Percentiles rank a stretch among this genome's conserved stretches.
These are phyloP conservation scores for Fusarium pseudoanthophilum DNA, from an alignment of 2,329 filamentous ascomycete species.

Conservation along the genomic window DNA sequence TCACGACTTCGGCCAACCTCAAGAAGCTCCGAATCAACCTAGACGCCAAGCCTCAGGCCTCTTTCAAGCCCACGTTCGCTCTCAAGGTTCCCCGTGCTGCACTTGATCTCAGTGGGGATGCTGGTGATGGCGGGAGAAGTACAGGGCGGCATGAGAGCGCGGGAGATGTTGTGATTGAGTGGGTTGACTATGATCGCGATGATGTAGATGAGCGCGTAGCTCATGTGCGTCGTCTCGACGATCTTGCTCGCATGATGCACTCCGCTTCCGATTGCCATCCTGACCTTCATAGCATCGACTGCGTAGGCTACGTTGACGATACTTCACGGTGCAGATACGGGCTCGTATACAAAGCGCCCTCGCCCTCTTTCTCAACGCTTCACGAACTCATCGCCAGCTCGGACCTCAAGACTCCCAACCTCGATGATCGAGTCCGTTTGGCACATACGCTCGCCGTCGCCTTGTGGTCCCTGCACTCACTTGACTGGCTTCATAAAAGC, in stretches of 20 bases:
- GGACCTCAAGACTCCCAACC: slow-evolving; percentile 57
- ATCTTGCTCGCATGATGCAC: slow-evolving; percentile 60
- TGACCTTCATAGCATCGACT: slow-evolving; percentile 60
- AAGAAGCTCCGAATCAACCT: slow-evolving; percentile 61
- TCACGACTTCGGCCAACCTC: slow-evolving; percentile 56
- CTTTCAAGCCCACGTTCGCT: slow-evolving; percentile 56
- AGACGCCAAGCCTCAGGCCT: slow-evolving; percentile 53
- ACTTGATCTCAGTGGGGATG: slow-evolving; percentile 40
- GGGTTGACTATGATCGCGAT: slow-evolving; percentile 58
- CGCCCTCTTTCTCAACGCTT: slow-evolving; percentile 52
- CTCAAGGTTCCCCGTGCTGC: slow-evolving; percentile 52
- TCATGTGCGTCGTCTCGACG: slow-evolving; percentile 58
- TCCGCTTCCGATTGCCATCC: slow-evolving; percentile 57
- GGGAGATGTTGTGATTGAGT: slow-evolving; percentile 56
- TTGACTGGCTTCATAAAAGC: slow-evolving; percentile 68
- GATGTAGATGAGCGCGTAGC: slow-evolving; percentile 55
- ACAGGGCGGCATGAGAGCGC: slow-evolving; percentile 49
- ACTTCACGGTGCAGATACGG: slow-evolving; percentile 53
- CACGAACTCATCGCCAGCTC: slow-evolving; percentile 53
- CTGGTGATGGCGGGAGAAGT: slow-evolving; percentile 37
- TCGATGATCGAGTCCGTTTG: slow-evolving; percentile 56
- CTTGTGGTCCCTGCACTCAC: slow-evolving; percentile 62
- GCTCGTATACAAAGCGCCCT: slow-evolving; percentile 55
- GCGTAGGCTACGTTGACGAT: slow-evolving; percentile 60
- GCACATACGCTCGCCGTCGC: slow-evolving; percentile 57